Conservation (phyloP, 2,329 filamentous ascomycete species). For the Fusarium circinatum region DNA sequence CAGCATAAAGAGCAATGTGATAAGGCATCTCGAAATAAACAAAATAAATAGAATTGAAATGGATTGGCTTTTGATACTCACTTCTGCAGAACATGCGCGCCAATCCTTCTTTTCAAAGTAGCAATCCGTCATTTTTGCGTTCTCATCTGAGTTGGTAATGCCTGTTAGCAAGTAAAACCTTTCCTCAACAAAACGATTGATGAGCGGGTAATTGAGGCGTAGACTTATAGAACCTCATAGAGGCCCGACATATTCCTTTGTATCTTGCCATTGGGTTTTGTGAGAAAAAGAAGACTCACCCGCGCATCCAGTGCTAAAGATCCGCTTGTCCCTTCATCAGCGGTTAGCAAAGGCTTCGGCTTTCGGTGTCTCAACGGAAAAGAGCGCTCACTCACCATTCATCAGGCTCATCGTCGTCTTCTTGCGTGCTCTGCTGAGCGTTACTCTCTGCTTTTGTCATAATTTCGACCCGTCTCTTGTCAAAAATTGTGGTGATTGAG, state of each 20-base stretch:
- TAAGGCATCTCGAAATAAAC: neutral
- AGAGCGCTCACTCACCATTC: conserved; percentile 76
- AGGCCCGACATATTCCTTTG: neutral
- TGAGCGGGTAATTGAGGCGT: neutral
- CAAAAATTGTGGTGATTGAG: neutral
- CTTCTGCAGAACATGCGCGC: conserved; percentile 88
- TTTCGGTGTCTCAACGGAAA: conserved; percentile 15
- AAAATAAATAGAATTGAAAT: accelerated
- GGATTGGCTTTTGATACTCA: conserved; percentile 57
- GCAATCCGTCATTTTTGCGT: conserved; percentile 91
- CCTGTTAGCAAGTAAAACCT: conserved; percentile 13
- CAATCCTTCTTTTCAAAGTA: conserved; percentile 97
- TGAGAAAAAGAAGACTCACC: conserved; percentile 62
- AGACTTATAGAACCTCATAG: neutral
- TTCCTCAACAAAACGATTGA: conserved; percentile 25
- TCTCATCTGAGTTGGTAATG: conserved; percentile 72
- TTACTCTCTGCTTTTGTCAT: conserved; percentile 66
- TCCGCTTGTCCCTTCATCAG: conserved; percentile 86
- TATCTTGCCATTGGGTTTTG: neutral
- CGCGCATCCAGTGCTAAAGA: conserved; percentile 94
- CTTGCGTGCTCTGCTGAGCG: conserved; percentile 49
- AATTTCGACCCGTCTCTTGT: conserved; percentile 40
- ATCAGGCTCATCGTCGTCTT: conserved; percentile 82
- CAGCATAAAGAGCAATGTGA: neutral
- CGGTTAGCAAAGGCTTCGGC: conserved; percentile 41